Conservation (phyloP, 2,329 filamentous ascomycete species). For the Cladosporium sp. region DNA sequence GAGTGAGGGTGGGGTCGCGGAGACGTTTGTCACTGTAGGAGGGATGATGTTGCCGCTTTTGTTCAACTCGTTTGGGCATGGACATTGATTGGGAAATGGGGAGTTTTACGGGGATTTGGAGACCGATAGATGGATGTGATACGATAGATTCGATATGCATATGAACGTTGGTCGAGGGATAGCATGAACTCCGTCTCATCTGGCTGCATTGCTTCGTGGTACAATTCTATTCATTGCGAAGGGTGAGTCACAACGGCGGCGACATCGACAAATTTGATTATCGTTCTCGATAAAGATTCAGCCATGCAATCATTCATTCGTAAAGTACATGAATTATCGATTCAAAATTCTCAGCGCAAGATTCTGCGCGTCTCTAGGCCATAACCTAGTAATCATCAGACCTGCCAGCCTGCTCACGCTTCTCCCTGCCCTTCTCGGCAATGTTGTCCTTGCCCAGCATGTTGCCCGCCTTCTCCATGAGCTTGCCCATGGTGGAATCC, state of each 20-base stretch:
- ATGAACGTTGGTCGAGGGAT: background rate
- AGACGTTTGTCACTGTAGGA: conserved; percentile 63
- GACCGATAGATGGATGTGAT: background rate
- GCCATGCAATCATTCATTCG: too few relatives aligned
- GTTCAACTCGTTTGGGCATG: conserved; percentile 71
- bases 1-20: conserved; percentile 16
- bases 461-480: conserved; percentile 53
- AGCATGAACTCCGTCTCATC: too few relatives aligned
- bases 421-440: conserved; percentile 45
- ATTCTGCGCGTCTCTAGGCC: too few relatives aligned
- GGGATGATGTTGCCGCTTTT: conserved; percentile 70
- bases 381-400: conserved; percentile 3
- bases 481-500: conserved; percentile 49
- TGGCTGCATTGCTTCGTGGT: too few relatives aligned
- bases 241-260: too few relatives aligned
- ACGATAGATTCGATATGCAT: background rate
- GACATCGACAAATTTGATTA: too few relatives aligned
- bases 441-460: conserved; percentile 45
- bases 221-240: too few relatives aligned
- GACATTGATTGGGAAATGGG: conserved; percentile 42
- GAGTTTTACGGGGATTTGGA: background rate
- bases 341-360: too few relatives aligned
- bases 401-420: conserved; percentile 37
- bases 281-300: too few relatives aligned
- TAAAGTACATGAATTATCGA: too few relatives aligned